Evolutionary conservation across 2,329 filamentous ascomycete genomes (phyloP).

Genomic region (Periconia digitata): DNA sequence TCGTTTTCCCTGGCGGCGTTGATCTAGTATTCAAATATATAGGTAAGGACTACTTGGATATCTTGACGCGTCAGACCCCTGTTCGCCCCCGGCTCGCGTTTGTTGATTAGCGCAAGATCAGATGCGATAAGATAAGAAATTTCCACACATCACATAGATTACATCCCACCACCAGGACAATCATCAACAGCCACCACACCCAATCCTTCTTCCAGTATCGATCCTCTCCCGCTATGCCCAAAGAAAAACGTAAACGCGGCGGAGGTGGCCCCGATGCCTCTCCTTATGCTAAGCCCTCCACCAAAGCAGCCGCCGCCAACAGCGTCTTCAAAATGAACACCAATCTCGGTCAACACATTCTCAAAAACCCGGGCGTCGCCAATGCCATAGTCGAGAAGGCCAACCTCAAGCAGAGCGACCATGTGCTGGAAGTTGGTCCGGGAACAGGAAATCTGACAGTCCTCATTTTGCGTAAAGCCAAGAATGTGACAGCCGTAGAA

Average conservation of each 20-base stretch:
- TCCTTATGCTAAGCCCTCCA: conserved; percentile 49
- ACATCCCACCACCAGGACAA: neutral
- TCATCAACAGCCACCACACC: neutral
- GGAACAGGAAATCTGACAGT: conserved; percentile 89
- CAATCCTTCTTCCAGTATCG: neutral
- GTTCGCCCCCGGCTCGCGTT: neutral
- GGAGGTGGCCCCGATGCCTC: conserved; percentile 37
- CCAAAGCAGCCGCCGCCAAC: conserved; percentile 61
- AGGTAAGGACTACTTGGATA: no score
- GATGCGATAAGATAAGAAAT: conserved; percentile 2
- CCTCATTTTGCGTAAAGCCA: conserved; percentile 83
- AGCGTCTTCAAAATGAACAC: conserved; percentile 98
- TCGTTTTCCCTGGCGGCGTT: no score
- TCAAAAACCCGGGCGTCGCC: conserved; percentile 87
- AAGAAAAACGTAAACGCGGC: conserved; percentile 42
- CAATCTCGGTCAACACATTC: conserved; percentile 83
- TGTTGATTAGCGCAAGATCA: neutral
- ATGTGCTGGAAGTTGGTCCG: conserved; percentile 88
- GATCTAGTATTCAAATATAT: no score
- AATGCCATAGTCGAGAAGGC: conserved; percentile 85
- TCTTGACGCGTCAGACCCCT: conserved; percentile 2
- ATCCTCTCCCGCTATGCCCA: conserved; percentile 45
- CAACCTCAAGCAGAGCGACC: conserved; percentile 82
- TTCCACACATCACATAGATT: neutral
- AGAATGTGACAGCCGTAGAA: conserved; percentile 83